Base-by-base conservation (phyloP, 495 filamentous ascomycete genomes). In the Pseudomonodictys pantanalensis region DNA sequence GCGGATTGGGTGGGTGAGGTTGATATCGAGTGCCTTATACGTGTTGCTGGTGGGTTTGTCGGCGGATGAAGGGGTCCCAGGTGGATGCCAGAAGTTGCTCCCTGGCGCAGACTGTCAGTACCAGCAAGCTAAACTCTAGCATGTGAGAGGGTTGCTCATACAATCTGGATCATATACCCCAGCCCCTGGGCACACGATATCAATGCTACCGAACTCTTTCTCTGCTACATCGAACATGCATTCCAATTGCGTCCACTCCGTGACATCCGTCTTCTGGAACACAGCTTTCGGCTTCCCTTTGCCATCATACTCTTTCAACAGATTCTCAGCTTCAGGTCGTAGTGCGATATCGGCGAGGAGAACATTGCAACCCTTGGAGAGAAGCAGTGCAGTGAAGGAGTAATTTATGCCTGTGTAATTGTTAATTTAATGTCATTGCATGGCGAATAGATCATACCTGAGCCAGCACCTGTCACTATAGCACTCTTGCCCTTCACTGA, bases 391-490 rank as follows among this genome's bases (percentile, higher is more conserved):
- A 7, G 83, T 80, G 62, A 88, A 88, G 54, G 72, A 73, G 51
- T 85, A 76, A 69, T 86, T 86, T 56, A 83, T 83, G n/a, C 77
- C 75, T 76, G 39, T 4, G 11, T 11, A 30, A 46, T 20, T 41
- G 7, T 35, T 17, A 25, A 30, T n/a, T 56, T 61, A 26, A 53
- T 33, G 48, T 33, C 18, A 24, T 25, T 39, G 3, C 9, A 52
- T 20, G 7, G 22, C 6, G 38, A 76, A 77, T 35, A 28, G 23
- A 51, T n/a, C 38, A 32, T 74, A 85, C 86, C 86, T 51, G 85
- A 88, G 52, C 86, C 86, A 38, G 83, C 85, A 6, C 86, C 86
- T 25, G 86, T 89, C 20, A 88, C 73, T 52, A 89, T 83, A n/a
- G 86, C 86, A 35, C 78, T 78, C 72, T 83, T 84, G 44, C 83